phyloP scores from a whole-genome alignment of 495 filamentous ascomycete genomes.

The Pyrenopolyporus hunteri region DNA sequence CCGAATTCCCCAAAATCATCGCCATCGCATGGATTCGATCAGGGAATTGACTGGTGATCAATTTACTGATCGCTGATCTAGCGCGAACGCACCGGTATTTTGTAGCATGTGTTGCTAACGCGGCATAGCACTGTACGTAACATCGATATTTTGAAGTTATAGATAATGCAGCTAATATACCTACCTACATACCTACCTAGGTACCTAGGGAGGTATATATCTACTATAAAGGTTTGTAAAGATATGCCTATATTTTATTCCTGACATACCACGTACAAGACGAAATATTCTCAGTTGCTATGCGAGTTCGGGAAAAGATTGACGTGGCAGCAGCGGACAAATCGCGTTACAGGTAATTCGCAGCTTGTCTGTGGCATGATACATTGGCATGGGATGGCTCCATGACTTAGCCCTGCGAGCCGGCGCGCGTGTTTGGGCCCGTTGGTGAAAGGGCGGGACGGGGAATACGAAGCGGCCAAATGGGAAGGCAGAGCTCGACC shows the following conservation, averaged over 20 bases:
- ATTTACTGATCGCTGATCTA: conserved; percentile 12
- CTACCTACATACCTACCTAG: neutral
- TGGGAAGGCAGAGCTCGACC: conserved; percentile 21
- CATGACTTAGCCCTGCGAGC: conserved; percentile 27
- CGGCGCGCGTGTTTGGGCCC: neutral
- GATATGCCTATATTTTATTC: too few species aligned
- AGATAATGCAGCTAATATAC: too few species aligned
- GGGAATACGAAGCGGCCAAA: conserved; percentile 39
- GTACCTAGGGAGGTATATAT: neutral
- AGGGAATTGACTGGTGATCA: conserved; percentile 27
- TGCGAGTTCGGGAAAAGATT: conserved; percentile 25
- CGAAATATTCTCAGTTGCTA: too few species aligned
- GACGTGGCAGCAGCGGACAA: conserved; percentile 24
- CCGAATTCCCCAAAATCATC: conserved; percentile 13
- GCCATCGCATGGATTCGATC: conserved; percentile 27
- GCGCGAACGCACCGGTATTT: neutral
- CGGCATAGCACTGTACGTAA: neutral
- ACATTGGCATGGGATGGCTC: conserved; percentile 36
- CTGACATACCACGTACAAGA: too few species aligned
- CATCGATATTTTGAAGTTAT: too few species aligned
- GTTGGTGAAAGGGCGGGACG: conserved; percentile 19
- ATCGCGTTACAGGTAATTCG: conserved; percentile 15
- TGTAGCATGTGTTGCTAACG: neutral
- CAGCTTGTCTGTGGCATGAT: conserved; percentile 35
- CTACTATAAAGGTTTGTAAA: too few species aligned